Percentiles rank a stretch among this genome's conserved stretches.
phyloP scores from a whole-genome alignment of 257 asterid genomes.

The Fraxinus americana region DNA sequence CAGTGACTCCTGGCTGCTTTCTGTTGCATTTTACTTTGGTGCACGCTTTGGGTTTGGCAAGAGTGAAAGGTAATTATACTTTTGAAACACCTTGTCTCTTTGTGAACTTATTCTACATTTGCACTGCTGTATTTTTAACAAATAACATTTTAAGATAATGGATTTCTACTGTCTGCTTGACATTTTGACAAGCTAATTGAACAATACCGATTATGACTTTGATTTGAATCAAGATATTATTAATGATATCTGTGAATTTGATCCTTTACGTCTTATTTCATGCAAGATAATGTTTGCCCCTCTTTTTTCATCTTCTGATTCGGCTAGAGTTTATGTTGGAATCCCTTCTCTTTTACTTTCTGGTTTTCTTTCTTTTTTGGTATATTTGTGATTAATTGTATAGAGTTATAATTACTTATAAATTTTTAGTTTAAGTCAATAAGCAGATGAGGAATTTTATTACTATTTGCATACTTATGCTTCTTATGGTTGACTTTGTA shows the following conservation, averaged over 20 bases:
- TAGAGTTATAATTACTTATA: neutral
- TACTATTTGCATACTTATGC: neutral
- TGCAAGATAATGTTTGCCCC: neutral
- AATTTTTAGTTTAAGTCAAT: neutral
- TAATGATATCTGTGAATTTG: neutral
- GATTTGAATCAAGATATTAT: neutral
- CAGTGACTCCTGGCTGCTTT: slow-evolving; percentile 4
- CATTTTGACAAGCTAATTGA: neutral
- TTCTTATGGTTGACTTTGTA: neutral
- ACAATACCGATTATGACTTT: neutral
- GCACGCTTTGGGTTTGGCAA: slow-evolving; percentile 9
- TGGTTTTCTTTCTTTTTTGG: neutral
- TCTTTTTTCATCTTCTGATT: neutral
- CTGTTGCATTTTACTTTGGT: slow-evolving; percentile 3
- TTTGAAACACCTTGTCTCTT: neutral
- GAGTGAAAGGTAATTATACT: slow-evolving; percentile 1
- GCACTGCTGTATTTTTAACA: neutral
- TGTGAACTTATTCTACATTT: neutral
- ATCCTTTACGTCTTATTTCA: neutral
- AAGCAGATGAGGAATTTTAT: neutral
- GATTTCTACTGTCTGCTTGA: neutral
- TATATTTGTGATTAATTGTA: neutral
- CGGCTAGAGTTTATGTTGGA: neutral
- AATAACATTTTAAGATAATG: neutral
- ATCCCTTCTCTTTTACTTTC: neutral